Percentiles rank a stretch among this genome's conserved stretches.
Conservation (phyloP, 2,329 filamentous ascomycete genomes). For the Nannizziopsis arthrosporioides region DNA sequence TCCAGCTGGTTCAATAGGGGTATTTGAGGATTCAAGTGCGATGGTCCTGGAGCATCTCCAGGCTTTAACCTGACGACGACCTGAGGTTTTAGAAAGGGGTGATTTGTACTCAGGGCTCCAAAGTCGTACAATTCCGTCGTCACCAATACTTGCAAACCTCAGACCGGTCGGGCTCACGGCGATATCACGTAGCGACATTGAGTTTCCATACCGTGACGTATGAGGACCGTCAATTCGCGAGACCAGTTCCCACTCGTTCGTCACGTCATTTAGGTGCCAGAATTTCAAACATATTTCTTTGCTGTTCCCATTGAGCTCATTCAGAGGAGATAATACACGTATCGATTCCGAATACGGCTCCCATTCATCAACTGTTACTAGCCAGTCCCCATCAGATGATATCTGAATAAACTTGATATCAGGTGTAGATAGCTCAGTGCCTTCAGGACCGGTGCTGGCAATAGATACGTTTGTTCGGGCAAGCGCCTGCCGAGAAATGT, state of each 20-base stretch:
- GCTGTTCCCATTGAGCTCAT: slow-evolving; percentile 10
- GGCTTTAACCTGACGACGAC: slow-evolving; percentile 49
- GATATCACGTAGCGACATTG: slow-evolving; percentile 57
- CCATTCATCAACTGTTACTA: slow-evolving; percentile 90
- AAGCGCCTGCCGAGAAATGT: slow-evolving; percentile 75
- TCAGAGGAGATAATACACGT: slow-evolving; percentile 39
- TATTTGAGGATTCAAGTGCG: slow-evolving; percentile 34
- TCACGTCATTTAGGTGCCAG: slow-evolving; percentile 57
- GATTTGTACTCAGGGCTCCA: slow-evolving; percentile 69
- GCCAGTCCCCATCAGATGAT: slow-evolving; percentile 72
- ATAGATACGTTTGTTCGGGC: slow-evolving; percentile 79
- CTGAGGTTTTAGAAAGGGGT: slow-evolving; percentile 45
- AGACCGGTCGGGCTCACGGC: slow-evolving; percentile 55
- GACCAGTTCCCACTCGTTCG: slow-evolving; percentile 57
- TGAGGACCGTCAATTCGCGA: slow-evolving; percentile 80
- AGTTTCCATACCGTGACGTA: slow-evolving; percentile 40
- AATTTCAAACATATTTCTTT: slow-evolving; percentile 77
- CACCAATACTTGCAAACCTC: slow-evolving; percentile 74
- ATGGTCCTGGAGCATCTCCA: slow-evolving; percentile 59
- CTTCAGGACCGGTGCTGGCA: slow-evolving; percentile 60
- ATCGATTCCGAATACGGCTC: slow-evolving; percentile 59
- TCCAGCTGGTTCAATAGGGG: slow-evolving; percentile 24
- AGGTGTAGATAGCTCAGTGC: slow-evolving; percentile 62
- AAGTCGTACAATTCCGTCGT: slow-evolving; percentile 63
- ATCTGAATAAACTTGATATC: slow-evolving; percentile 63